Conservation (phyloP, 169 alveolate species). For the Cryptosporidium sp. region DNA sequence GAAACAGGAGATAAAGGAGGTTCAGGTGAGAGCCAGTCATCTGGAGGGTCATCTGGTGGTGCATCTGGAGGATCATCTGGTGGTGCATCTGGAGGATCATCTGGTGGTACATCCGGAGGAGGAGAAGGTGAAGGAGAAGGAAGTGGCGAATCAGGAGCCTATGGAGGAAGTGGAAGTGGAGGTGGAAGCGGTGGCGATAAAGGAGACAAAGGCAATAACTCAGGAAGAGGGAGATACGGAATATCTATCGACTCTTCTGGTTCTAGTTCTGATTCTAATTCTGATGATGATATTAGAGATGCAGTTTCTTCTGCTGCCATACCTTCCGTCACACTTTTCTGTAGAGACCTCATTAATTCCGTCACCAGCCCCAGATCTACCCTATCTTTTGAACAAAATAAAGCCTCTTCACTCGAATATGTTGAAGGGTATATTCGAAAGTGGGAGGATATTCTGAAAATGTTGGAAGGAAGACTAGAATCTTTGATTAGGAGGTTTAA, state of each 20-base stretch:
- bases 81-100: background rate
- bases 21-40: background rate
- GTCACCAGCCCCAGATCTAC: background rate
- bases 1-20: background rate
- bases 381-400: background rate
- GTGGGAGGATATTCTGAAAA: background rate
- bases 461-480: too few relatives aligned
- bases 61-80: background rate
- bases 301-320: background rate
- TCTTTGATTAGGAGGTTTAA: too few relatives aligned
- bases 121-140: background rate
- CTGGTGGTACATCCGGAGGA: slow-evolving; percentile 1
- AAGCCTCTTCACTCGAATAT: background rate
- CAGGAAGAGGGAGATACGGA: too few relatives aligned
- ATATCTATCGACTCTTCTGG: background rate
- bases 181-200: background rate
- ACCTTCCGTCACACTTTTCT: background rate
- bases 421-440: too few relatives aligned
- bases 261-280: background rate
- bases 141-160: background rate
- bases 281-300: background rate
- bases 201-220: too few relatives aligned
- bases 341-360: background rate
- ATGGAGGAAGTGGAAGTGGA: background rate
- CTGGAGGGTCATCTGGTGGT: slow-evolving; percentile 4